Percentiles rank a stretch among this genome's conserved stretches.
These are phyloP conservation scores for Ascosphaera pollenicola DNA, from an alignment of 2,329 filamentous ascomycete genomes.

Conservation along the genomic window DNA sequence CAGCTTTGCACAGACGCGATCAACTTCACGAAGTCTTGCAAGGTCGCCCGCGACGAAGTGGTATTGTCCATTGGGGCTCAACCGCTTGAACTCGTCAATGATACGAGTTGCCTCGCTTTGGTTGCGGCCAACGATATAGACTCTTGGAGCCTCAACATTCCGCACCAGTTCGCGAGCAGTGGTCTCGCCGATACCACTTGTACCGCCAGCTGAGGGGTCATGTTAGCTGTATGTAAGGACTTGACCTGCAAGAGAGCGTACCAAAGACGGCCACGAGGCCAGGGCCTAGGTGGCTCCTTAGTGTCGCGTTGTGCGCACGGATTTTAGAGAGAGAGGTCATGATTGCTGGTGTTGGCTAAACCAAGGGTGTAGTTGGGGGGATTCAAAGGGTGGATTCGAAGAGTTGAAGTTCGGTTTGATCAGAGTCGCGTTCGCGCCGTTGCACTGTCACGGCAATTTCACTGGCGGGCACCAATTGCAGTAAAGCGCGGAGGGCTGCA, in stretches of 20 bases:
- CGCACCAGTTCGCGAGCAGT: slow-evolving; percentile 26
- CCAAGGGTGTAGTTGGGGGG: too few relatives aligned
- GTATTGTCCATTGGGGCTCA: slow-evolving; percentile 24
- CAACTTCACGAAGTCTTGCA: slow-evolving; percentile 28
- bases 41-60: slow-evolving; percentile 28
- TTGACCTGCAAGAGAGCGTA: not conserved
- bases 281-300: slow-evolving; percentile 4
- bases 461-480: too few relatives aligned
- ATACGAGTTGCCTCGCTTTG: slow-evolving; percentile 16
- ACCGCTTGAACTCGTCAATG: slow-evolving; percentile 17
- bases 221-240: not conserved
- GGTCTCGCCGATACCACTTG: slow-evolving; percentile 30
- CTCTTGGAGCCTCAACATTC: slow-evolving; percentile 18
- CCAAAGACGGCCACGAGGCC: slow-evolving; percentile 25
- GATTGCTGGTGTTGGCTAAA: not conserved
- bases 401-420: not conserved
- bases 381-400: not conserved
- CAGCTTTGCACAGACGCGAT: slow-evolving; percentile 26
- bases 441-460: too few relatives aligned
- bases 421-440: too few relatives aligned
- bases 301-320: slow-evolving; percentile 1
- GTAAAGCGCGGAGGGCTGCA: too few relatives aligned
- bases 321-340: slow-evolving; percentile 1
- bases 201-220: slow-evolving; percentile 22
- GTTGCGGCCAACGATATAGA: slow-evolving; percentile 31